These are phyloP conservation scores for Ophiocytium majus DNA, from an alignment of 352 stramenopile genomes.

Conservation along the genomic window DNA sequence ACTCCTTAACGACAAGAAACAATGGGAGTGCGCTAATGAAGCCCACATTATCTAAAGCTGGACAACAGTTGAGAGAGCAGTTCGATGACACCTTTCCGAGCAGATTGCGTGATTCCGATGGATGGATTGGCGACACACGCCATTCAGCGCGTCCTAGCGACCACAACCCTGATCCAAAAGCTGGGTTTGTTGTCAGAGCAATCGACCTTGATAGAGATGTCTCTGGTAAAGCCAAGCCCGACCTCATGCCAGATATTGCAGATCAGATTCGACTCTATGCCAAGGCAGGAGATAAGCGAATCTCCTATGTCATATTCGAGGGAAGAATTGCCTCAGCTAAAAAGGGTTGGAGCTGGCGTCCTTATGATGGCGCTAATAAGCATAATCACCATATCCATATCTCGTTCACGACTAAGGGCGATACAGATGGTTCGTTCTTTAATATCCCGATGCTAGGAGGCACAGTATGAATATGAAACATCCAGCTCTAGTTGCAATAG, in stretches of 20 bases:
- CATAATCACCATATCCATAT: conserved; percentile 13
- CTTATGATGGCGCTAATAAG: conserved; percentile 13
- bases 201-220: not conserved
- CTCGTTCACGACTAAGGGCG: not conserved
- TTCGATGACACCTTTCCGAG: not conserved
- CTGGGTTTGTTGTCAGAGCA: no score
- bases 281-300: not conserved
- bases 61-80: not conserved
- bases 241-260: not conserved
- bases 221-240: not conserved
- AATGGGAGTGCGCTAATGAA: no score
- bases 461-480: not conserved
- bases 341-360: conserved; percentile 6
- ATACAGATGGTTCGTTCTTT: conserved; percentile 10
- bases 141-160: not conserved
- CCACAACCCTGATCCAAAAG: conserved; percentile 1
- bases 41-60: no score
- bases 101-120: not conserved
- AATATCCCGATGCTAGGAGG: conserved; percentile 14
- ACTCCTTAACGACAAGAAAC: no score
- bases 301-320: conserved; percentile 1
- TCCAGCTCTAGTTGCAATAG: not conserved
- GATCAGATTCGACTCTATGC: conserved; percentile 4
- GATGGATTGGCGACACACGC: conserved; percentile 2
- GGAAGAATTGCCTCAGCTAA: conserved; percentile 7